A percentile compares a stretch with the other conserved stretches of the same genome.
Conservation (phyloP, 2,329 filamentous ascomycete genomes). For the Pyrenophora seminiperda region DNA sequence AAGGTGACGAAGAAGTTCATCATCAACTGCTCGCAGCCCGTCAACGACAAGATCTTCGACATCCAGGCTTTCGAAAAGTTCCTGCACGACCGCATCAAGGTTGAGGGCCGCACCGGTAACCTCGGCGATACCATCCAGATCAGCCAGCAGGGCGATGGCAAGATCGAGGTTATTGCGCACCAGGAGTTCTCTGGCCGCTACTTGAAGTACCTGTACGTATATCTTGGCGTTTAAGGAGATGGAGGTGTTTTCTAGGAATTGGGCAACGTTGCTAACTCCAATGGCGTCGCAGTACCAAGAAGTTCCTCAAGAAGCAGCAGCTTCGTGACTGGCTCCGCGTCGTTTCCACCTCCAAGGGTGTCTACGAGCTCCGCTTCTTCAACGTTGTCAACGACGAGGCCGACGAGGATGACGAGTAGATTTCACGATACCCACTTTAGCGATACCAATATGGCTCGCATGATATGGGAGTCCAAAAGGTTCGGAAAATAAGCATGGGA, state of each 20-base stretch:
- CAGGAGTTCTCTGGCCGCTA: slow-evolving; percentile 98
- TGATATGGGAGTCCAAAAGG: slow-evolving; percentile 22
- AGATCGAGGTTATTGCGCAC: slow-evolving; percentile 97
- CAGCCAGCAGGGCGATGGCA: slow-evolving; percentile 89
- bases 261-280: slow-evolving; percentile 17
- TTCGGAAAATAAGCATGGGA: slow-evolving; percentile 26
- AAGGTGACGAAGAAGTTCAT: slow-evolving; percentile 96
- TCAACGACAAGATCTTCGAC: slow-evolving; percentile 99
- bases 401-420: slow-evolving; percentile 98
- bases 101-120: slow-evolving; percentile 97
- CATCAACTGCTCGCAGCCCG: slow-evolving; percentile 99
- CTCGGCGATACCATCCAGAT: slow-evolving; percentile 92
- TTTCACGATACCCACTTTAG: slow-evolving; percentile 11
- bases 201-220: slow-evolving; percentile 96
- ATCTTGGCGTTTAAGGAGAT: background rate
- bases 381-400: slow-evolving; percentile 99
- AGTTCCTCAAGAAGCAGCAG: slow-evolving; percentile 99
- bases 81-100: slow-evolving; percentile 99
- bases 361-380: slow-evolving; percentile 99
- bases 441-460: slow-evolving; percentile 24
- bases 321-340: slow-evolving; percentile 99
- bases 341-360: slow-evolving; percentile 95
- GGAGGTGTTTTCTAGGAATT: background rate
- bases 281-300: slow-evolving; percentile 93
- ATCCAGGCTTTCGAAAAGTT: slow-evolving; percentile 99